Percentiles rank a stretch among this genome's conserved stretches.
Evolutionary conservation across 1,139 yeast species (phyloP).

Genomic region (Suhomyces coccinellae): DNA sequence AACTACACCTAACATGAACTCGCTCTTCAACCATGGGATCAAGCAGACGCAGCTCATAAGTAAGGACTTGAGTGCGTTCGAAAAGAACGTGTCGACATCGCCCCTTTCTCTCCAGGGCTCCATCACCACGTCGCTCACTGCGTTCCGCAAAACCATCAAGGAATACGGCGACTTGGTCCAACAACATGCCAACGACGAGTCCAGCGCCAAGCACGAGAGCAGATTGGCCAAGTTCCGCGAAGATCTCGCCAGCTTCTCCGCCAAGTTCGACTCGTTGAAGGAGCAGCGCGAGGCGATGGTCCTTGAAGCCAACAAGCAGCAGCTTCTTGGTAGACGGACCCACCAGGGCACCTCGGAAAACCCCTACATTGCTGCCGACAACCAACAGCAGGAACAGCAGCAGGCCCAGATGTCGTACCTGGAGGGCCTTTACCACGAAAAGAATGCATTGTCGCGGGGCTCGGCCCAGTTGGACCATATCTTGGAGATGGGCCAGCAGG

Average conservation of each 20-base stretch:
- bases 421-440: constrained; percentile 72
- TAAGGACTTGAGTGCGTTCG: constrained; percentile 67
- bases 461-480: constrained; percentile 85
- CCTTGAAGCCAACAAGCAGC: constrained; percentile 56
- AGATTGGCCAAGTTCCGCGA: constrained; percentile 61
- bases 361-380: constrained; percentile 48
- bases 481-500: constrained; percentile 82
- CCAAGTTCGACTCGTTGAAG: constrained; percentile 64
- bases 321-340: constrained; percentile 58
- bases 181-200: constrained; percentile 58
- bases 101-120: constrained; percentile 82
- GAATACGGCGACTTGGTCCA: constrained; percentile 70
- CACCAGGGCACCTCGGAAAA: constrained; percentile 49
- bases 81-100: constrained; percentile 62
- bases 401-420: constrained; percentile 43
- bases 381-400: constrained; percentile 26
- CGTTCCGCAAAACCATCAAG: constrained; percentile 71
- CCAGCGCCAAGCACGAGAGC: constrained; percentile 60
- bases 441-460: constrained; percentile 64
- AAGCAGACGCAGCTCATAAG: constrained; percentile 77
- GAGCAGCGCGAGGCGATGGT: constrained; percentile 60
- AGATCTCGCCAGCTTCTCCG: constrained; percentile 57
- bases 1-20: constrained; percentile 47
- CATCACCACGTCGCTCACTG: constrained; percentile 77
- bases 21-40: constrained; percentile 84